phyloP scores from a whole-genome alignment of 495 filamentous ascomycete genomes.

The Penicillium bovifimosum region DNA sequence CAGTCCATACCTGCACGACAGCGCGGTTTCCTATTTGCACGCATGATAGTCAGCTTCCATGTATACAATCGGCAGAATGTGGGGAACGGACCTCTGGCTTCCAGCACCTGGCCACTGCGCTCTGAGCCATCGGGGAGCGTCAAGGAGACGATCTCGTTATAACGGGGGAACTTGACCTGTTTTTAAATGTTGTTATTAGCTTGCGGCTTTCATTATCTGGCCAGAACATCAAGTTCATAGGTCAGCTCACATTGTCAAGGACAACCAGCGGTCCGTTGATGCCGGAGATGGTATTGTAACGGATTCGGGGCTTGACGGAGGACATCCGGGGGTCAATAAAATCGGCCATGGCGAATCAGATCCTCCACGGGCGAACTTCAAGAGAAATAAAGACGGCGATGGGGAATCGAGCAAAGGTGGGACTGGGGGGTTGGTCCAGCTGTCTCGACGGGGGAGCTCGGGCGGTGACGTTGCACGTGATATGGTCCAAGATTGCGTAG shows the following conservation, averaged over 20 bases:
- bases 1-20: slow-evolving; percentile 69
- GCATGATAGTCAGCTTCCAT: slow-evolving; percentile 9
- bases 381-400: slow-evolving; percentile 9
- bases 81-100: slow-evolving; percentile 74
- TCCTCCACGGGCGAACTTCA: slow-evolving; percentile 17
- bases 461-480: slow-evolving; percentile 29
- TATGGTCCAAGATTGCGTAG: neutral
- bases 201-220: neutral
- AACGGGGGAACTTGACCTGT: slow-evolving; percentile 93
- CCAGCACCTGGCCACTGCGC: slow-evolving; percentile 90
- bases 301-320: slow-evolving; percentile 74
- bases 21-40: slow-evolving; percentile 68
- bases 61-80: neutral
- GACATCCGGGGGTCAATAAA: slow-evolving; percentile 73
- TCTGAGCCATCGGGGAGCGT: slow-evolving; percentile 94
- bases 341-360: slow-evolving; percentile 49
- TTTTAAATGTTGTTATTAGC: slow-evolving; percentile 7
- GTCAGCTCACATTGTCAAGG: slow-evolving; percentile 73
- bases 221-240: neutral
- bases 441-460: slow-evolving; percentile 24
- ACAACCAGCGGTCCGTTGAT: slow-evolving; percentile 97
- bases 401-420: slow-evolving; percentile 15
- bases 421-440: slow-evolving; percentile 25
- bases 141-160: slow-evolving; percentile 95
- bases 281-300: slow-evolving; percentile 97